Evolutionary conservation across 257 asterid species (phyloP).

Genomic region (Osmanthus fragrans): DNA sequence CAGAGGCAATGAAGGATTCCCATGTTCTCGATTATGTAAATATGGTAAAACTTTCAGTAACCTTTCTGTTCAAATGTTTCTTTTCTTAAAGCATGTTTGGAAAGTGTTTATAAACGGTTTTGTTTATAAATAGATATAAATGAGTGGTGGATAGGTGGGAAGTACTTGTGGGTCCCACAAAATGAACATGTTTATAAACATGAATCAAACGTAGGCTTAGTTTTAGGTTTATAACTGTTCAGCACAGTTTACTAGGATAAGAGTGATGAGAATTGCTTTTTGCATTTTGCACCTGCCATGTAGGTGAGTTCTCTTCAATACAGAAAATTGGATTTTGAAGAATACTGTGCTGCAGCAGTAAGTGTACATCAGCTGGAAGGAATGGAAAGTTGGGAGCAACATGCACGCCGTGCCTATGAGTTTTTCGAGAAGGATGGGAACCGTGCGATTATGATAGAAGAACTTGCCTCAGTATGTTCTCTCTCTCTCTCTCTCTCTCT

Average conservation of each 20-base stretch:
- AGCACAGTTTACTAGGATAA: neutral
- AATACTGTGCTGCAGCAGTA: slow-evolving; percentile 83
- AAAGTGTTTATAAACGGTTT: no score
- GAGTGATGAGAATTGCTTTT: neutral
- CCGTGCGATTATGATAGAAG: slow-evolving; percentile 66
- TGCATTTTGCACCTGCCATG: slow-evolving; percentile 9
- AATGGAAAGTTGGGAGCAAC: slow-evolving; percentile 82
- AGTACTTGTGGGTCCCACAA: no score
- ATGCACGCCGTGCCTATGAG: neutral
- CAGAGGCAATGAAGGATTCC: slow-evolving; percentile 94
- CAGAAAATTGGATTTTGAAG: slow-evolving; percentile 83
- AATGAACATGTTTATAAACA: no score
- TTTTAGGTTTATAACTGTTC: neutral
- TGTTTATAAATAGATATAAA: no score
- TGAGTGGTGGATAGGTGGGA: no score
- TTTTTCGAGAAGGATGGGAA: neutral
- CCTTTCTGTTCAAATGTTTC: slow-evolving; percentile 9
- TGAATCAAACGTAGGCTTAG: neutral
- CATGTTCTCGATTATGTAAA: slow-evolving; percentile 77
- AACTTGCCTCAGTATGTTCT: slow-evolving; percentile 82
- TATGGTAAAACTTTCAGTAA: slow-evolving; percentile 46
- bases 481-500: slow-evolving; percentile 15
- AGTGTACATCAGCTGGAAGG: slow-evolving; percentile 94
- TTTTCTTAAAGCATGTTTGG: neutral
- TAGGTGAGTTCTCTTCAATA: slow-evolving; percentile 91